phyloP scores from a whole-genome alignment of 1,284 basidiomycete genomes.

The Pterula multifida region DNA sequence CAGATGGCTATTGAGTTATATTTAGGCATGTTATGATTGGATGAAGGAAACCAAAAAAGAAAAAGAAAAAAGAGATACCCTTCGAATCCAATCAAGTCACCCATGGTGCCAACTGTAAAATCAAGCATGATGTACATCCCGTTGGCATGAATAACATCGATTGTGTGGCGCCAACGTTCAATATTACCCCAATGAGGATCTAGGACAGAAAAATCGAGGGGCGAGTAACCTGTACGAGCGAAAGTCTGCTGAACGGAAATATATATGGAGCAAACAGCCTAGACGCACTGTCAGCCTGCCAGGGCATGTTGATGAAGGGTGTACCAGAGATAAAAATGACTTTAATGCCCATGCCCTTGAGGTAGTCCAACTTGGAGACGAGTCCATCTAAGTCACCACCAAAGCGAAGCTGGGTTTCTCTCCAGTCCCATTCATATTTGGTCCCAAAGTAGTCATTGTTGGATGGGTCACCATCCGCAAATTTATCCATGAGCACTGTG shows the following conservation, averaged over 20 bases:
- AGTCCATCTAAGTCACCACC: constrained; percentile 82
- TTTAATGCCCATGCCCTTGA: constrained; percentile 77
- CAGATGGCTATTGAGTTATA: constrained; percentile 55
- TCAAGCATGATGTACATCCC: constrained; percentile 89
- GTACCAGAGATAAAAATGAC: constrained; percentile 86
- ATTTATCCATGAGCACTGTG: constrained; percentile 84
- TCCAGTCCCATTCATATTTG: constrained; percentile 72
- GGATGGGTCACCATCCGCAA: constrained; percentile 79
- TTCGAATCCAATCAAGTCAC: constrained; percentile 74
- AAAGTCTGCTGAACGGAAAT: constrained; percentile 7
- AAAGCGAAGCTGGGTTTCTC: constrained; percentile 78
- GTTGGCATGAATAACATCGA: constrained; percentile 65
- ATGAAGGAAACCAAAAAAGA: constrained; percentile 8
- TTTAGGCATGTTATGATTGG: constrained; percentile 4
- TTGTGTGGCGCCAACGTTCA: constrained; percentile 61
- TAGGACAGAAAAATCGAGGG: constrained; percentile 77
- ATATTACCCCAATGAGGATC: constrained; percentile 87
- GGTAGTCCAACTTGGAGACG: constrained; percentile 67
- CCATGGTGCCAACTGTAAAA: constrained; percentile 88
- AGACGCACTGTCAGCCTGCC: constrained; percentile 83
- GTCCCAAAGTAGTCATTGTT: constrained; percentile 84
- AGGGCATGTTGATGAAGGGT: constrained; percentile 86
- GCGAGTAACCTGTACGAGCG: constrained; percentile 64
- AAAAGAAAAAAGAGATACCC: constrained; percentile 35
- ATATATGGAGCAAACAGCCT: constrained; percentile 6